These are phyloP conservation scores for Lavandula angustifolia DNA, from an alignment of 257 asterid species.

Conservation along the genomic window DNA sequence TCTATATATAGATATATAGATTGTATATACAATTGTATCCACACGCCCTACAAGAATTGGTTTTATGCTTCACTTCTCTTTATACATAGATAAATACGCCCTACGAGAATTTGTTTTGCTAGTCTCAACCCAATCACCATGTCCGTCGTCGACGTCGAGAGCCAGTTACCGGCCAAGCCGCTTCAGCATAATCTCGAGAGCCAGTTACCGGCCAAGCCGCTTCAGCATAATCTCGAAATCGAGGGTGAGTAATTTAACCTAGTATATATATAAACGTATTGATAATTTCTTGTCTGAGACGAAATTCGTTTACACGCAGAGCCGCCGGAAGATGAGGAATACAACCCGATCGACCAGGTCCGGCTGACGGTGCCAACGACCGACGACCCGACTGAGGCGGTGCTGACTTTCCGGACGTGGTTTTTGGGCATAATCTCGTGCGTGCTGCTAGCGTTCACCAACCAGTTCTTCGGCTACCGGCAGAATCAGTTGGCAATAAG, in stretches of 20 bases:
- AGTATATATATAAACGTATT: too few relatives aligned
- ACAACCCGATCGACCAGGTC: slow-evolving; percentile 58
- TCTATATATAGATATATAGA: too few relatives aligned
- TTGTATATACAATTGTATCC: too few relatives aligned
- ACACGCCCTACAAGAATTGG: too few relatives aligned
- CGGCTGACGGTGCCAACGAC: slow-evolving; percentile 56
- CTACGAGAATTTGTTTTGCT: too few relatives aligned
- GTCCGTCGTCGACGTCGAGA: too few relatives aligned
- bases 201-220: slow-evolving; percentile 21
- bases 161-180: slow-evolving; percentile 20
- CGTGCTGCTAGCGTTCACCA: slow-evolving; percentile 45
- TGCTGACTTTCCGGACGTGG: slow-evolving; percentile 62
- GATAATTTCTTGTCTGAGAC: too few relatives aligned
- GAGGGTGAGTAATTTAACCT: slow-evolving; percentile 27
- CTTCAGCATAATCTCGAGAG: slow-evolving; percentile 17
- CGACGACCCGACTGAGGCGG: slow-evolving; percentile 52
- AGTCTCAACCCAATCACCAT: too few relatives aligned
- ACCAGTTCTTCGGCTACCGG: slow-evolving; percentile 58
- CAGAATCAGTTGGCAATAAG: slow-evolving; percentile 41
- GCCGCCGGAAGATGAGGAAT: too few relatives aligned
- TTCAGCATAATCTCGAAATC: slow-evolving; percentile 19
- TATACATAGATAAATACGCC: too few relatives aligned
- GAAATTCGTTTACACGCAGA: too few relatives aligned
- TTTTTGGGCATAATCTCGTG: slow-evolving; percentile 52
- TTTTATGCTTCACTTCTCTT: too few relatives aligned